Evolutionary conservation across 1,139 yeast species (phyloP).

Genomic region (Blastobotrys malaysiensis): DNA sequence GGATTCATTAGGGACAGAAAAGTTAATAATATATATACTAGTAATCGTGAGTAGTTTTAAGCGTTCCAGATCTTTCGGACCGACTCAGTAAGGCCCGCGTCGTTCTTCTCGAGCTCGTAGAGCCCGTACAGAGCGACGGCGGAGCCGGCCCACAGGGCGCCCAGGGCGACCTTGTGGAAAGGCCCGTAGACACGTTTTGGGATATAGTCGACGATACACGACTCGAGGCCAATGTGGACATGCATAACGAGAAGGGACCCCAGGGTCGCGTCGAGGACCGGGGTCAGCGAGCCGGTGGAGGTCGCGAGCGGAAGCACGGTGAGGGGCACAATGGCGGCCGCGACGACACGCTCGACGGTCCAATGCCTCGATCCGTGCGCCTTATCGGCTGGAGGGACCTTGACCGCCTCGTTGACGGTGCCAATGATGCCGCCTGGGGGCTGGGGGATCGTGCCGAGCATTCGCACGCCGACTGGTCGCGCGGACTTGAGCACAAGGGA

Average conservation of each 20-base stretch:
- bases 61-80: conserved; percentile 40
- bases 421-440: conserved; percentile 42
- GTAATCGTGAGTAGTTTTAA: conserved; percentile 17
- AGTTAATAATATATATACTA: neutral
- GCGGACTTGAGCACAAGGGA: conserved; percentile 10
- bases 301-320: conserved; percentile 65
- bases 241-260: conserved; percentile 63
- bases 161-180: conserved; percentile 60
- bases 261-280: conserved; percentile 65
- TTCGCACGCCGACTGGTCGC: conserved; percentile 9
- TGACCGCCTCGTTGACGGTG: conserved; percentile 74
- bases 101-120: conserved; percentile 74
- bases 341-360: conserved; percentile 70
- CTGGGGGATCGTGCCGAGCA: conserved; percentile 41
- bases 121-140: conserved; percentile 72
- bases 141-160: conserved; percentile 64
- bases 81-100: conserved; percentile 49
- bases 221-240: conserved; percentile 72
- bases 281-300: conserved; percentile 53
- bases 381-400: conserved; percentile 53
- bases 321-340: conserved; percentile 70
- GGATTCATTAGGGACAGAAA: neutral
- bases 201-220: conserved; percentile 85
- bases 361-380: conserved; percentile 85
- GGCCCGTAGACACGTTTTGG: conserved; percentile 78